phyloP scores from a whole-genome alignment of 2,329 filamentous ascomycete species.

The Truncatella angustata region DNA sequence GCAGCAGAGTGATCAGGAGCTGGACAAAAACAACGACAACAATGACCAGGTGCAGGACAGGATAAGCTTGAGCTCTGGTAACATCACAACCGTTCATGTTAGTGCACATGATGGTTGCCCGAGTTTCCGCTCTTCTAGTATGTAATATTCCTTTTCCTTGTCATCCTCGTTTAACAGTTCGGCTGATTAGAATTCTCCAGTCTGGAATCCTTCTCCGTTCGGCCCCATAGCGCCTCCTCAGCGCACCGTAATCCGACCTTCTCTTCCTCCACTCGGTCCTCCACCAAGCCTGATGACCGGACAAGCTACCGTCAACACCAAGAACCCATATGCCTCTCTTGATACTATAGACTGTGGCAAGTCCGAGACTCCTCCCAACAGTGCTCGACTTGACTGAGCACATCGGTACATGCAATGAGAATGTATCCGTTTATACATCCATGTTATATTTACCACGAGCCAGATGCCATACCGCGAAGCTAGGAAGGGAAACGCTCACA shows the following conservation, averaged over 20 bases:
- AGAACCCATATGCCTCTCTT: slow-evolving; percentile 26
- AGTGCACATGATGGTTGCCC: background rate
- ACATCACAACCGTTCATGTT: no score
- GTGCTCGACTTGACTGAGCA: background rate
- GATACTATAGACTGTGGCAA: slow-evolving; percentile 18
- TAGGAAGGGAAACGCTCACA: no score
- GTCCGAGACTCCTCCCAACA: background rate
- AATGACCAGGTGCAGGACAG: background rate
- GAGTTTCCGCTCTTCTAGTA: background rate
- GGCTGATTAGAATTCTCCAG: slow-evolving; percentile 6
- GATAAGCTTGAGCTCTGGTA: background rate
- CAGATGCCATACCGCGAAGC: no score
- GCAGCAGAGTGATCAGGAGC: background rate
- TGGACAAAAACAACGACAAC: background rate
- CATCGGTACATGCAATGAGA: no score
- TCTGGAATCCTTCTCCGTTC: slow-evolving; percentile 26
- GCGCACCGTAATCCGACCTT: slow-evolving; percentile 10
- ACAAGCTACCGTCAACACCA: slow-evolving; percentile 11
- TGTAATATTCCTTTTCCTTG: slow-evolving; percentile 2
- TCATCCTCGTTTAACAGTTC: background rate
- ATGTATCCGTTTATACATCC: no score
- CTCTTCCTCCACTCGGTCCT: background rate
- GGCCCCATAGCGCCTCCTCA: slow-evolving; percentile 29
- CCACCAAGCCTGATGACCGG: background rate
- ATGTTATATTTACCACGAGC: no score